Percentiles rank a stretch among this genome's conserved stretches.
phyloP scores from a whole-genome alignment of 345 rosid genomes.

The Eucalyptus microcorys region DNA sequence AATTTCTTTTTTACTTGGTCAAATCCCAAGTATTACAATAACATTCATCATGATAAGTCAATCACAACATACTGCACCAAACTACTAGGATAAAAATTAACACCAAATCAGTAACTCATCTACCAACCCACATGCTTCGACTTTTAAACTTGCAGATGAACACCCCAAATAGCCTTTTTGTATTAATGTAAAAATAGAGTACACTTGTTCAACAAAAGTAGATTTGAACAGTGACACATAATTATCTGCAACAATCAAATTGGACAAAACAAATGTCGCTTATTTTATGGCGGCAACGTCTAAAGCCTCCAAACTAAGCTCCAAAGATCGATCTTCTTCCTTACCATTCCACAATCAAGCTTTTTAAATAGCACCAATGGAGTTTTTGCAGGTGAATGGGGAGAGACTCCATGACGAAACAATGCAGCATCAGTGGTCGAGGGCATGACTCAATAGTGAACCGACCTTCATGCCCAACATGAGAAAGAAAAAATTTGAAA shows the following conservation, averaged over 20 bases:
- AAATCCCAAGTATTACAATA: neutral
- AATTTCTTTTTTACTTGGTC: neutral
- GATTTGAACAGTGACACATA: neutral
- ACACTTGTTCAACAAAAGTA: neutral
- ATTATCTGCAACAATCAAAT: neutral
- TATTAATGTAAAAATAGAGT: neutral
- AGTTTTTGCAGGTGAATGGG: neutral
- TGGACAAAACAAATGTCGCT: neutral
- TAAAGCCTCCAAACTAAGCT: neutral
- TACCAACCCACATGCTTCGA: neutral
- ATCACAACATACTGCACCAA: neutral
- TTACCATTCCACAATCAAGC: neutral
- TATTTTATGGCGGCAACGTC: neutral
- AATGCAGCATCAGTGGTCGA: neutral
- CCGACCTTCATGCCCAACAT: neutral
- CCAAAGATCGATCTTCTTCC: neutral
- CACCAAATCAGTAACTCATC: neutral
- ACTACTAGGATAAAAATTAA: too few relatives aligned
- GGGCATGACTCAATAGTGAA: accelerated
- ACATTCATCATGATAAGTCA: neutral
- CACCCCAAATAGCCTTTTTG: neutral
- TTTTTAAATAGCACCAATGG: accelerated
- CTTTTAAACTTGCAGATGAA: neutral
- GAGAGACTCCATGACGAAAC: neutral
- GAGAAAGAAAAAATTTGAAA: neutral